A percentile compares a stretch with the other conserved stretches of the same genome.
These are phyloP conservation scores for Posidonia oceanica DNA, from an alignment of 116 monocot genomes.

Conservation along the genomic window DNA sequence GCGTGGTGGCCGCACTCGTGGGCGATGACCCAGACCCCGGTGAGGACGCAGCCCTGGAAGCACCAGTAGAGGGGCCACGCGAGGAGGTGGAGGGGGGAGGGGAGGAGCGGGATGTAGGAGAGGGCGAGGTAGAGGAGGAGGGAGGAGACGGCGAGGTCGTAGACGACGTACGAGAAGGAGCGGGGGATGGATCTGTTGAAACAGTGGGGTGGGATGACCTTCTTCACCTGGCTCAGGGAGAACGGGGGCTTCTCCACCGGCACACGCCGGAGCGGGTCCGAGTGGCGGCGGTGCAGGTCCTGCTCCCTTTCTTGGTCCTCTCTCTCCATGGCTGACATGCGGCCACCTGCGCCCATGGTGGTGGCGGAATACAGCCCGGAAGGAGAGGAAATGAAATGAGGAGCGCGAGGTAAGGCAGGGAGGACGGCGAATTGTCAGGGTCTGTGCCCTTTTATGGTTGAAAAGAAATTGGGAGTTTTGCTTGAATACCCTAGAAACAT, in stretches of 20 bases:
- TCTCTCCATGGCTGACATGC: slow-evolving; percentile 21
- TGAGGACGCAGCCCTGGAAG: slow-evolving; percentile 56
- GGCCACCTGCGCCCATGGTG: slow-evolving; percentile 46
- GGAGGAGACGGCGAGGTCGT: slow-evolving; percentile 42
- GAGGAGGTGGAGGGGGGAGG: slow-evolving; percentile 14
- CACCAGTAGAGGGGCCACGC: slow-evolving; percentile 75
- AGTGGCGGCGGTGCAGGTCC: not conserved
- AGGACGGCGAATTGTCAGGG: not conserved
- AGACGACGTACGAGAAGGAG: slow-evolving; percentile 65
- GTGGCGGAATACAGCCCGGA: not conserved
- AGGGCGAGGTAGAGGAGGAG: slow-evolving; percentile 50
- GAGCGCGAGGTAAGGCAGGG: not conserved
- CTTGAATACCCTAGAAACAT: too few relatives aligned
- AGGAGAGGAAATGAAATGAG: not conserved
- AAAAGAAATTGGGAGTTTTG: not conserved
- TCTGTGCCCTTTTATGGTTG: not conserved
- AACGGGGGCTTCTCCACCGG: slow-evolving; percentile 61
- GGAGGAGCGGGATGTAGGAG: slow-evolving; percentile 30
- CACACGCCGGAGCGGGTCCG: slow-evolving; percentile 11
- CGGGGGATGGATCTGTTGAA: slow-evolving; percentile 54
- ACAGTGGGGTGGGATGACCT: slow-evolving; percentile 72
- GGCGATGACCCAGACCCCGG: slow-evolving; percentile 78
- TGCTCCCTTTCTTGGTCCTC: not conserved
- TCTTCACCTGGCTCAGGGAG: slow-evolving; percentile 58
- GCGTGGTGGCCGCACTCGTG: slow-evolving; percentile 88